These are phyloP conservation scores for Kluyveromyces marxianus DNA, from an alignment of 1,139 yeast genomes.

Conservation along the genomic window DNA sequence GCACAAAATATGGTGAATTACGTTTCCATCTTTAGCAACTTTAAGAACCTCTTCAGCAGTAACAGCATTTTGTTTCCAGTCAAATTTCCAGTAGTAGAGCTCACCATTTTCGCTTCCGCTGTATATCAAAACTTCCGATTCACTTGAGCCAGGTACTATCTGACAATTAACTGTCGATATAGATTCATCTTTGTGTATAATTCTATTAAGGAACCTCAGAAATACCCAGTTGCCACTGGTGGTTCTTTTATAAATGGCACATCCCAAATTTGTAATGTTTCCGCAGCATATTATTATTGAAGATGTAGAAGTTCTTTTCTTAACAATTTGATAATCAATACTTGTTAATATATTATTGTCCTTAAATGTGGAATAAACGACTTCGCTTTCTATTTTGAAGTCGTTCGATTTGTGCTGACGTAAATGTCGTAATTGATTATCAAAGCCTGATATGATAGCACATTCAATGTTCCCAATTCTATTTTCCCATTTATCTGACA, in stretches of 20 bases:
- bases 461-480: conserved; percentile 7
- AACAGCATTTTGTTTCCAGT: conserved; percentile 10
- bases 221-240: conserved; percentile 19
- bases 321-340: conserved; percentile 13
- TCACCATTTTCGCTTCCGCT: conserved; percentile 19
- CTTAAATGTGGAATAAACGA: conserved; percentile 1
- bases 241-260: conserved; percentile 16
- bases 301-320: conserved; percentile 11
- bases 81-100: conserved; percentile 15
- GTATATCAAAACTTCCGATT: neutral
- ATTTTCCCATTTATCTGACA: conserved; percentile 4
- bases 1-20: conserved; percentile 9
- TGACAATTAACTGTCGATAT: conserved; percentile 16
- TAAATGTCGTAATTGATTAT: conserved; percentile 12
- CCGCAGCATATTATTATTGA: conserved; percentile 11
- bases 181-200: conserved; percentile 3
- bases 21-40: conserved; percentile 6
- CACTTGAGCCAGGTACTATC: conserved; percentile 1
- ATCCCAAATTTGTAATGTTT: conserved; percentile 17
- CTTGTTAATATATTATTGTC: conserved; percentile 10
- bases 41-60: conserved; percentile 3
- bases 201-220: conserved; percentile 9
- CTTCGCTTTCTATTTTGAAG: neutral
- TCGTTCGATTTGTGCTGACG: neutral
- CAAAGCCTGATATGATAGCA: conserved; percentile 15